A percentile compares a stretch with the other conserved stretches of the same genome.
Conservation (phyloP, 1,284 basidiomycete species). For the Malassezia brasiliensis region DNA sequence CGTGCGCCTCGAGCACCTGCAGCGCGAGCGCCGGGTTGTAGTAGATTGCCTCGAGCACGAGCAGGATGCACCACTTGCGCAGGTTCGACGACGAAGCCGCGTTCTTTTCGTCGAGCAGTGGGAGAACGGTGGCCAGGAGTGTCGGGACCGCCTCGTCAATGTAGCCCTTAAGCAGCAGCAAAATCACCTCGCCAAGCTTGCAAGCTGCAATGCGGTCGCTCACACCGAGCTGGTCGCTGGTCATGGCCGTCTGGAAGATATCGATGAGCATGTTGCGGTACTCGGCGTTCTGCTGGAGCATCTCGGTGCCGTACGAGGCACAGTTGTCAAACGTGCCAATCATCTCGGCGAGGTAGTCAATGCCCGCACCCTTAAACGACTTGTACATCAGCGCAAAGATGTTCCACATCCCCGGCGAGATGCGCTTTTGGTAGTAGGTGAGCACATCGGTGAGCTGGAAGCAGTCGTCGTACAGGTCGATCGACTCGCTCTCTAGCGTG, state of each 20-base stretch:
- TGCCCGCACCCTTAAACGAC: conserved; percentile 71
- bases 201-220: conserved; percentile 66
- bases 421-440: conserved; percentile 68
- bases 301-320: conserved; percentile 69
- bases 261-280: conserved; percentile 74
- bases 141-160: conserved; percentile 51
- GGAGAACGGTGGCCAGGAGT: conserved; percentile 29
- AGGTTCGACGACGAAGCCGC: conserved; percentile 54
- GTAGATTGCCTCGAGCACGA: conserved; percentile 70
- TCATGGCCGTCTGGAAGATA: conserved; percentile 69
- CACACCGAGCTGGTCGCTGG: conserved; percentile 60
- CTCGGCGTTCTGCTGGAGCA: conserved; percentile 62
- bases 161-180: conserved; percentile 67
- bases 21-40: conserved; percentile 72
- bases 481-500: conserved; percentile 55
- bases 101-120: conserved; percentile 49
- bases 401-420: conserved; percentile 75
- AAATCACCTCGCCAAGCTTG: conserved; percentile 71
- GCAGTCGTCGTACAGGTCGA: conserved; percentile 71
- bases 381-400: conserved; percentile 72
- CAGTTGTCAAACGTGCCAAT: conserved; percentile 80
- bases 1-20: conserved; percentile 59
- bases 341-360: conserved; percentile 76
- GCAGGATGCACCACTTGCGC: conserved; percentile 67
- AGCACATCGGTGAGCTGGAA: conserved; percentile 75